A percentile compares a stretch with the other conserved stretches of the same genome.
These are phyloP conservation scores for Diaporthe capsici DNA, from an alignment of 2,329 filamentous ascomycete species.

Conservation along the genomic window DNA sequence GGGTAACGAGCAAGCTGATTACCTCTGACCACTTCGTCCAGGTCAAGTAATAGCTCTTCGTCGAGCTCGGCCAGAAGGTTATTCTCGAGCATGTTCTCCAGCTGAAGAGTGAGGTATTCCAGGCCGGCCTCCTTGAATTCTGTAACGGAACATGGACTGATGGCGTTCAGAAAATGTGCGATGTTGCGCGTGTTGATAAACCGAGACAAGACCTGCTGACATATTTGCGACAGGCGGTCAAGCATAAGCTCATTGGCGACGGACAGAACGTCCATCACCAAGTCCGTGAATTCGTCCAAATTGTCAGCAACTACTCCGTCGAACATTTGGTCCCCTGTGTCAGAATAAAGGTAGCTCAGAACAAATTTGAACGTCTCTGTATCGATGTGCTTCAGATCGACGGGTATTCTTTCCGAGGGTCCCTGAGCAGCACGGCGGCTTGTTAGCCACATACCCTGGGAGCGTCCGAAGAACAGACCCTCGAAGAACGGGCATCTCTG, in stretches of 20 bases:
- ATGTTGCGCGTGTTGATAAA: conserved; percentile 92
- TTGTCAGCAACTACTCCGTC: conserved; percentile 79
- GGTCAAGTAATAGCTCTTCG: conserved; percentile 82
- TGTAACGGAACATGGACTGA: conserved; percentile 85
- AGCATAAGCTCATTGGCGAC: conserved; percentile 97
- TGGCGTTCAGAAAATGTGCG: conserved; percentile 85
- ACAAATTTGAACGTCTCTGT: conserved; percentile 83
- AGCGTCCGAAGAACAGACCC: conserved; percentile 89
- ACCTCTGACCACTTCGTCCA: conserved; percentile 83
- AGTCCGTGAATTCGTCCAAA: conserved; percentile 87
- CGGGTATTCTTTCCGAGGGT: conserved; percentile 65
- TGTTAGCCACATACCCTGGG: conserved; percentile 86
- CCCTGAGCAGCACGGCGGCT: conserved; percentile 68
- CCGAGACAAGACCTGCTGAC: conserved; percentile 85
- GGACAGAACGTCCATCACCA: conserved; percentile 91
- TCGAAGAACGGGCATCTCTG: conserved; percentile 93
- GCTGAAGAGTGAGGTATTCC: conserved; percentile 91
- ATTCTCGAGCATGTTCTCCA: conserved; percentile 94
- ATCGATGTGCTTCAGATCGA: conserved; percentile 88
- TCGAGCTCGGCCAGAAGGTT: conserved; percentile 89
- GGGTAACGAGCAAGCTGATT: conserved; percentile 87
- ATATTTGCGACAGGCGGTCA: conserved; percentile 89
- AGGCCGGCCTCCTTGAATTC: conserved; percentile 90
- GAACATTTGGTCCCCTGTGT: conserved; percentile 85
- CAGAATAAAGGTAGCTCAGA: conserved; percentile 85